Conservation (phyloP, 306 rosid species). For the Betula pendula region DNA sequence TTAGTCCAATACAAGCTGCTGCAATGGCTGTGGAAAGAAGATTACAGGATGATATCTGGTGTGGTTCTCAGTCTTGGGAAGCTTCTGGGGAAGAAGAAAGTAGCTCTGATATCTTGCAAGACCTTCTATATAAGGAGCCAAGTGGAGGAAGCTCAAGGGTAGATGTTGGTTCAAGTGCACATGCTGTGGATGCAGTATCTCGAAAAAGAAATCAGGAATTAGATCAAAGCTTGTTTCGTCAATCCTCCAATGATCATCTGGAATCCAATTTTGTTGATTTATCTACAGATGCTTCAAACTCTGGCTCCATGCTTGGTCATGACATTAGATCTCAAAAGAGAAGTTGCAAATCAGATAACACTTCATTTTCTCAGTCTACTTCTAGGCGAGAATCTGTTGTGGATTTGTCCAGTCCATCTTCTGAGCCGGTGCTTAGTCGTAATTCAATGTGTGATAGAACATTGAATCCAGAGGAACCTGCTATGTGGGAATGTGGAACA, state of each 20-base stretch:
- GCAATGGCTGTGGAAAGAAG: constrained; percentile 98
- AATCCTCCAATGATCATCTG: constrained; percentile 34
- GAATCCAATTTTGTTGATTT: constrained; percentile 43
- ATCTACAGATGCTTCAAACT: constrained; percentile 33
- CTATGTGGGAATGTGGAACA: constrained; percentile 68
- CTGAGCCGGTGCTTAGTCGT: constrained; percentile 13
- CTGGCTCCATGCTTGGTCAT: constrained; percentile 21
- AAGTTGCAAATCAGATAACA: constrained; percentile 25
- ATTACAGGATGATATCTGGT: constrained; percentile 92
- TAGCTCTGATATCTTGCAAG: constrained; percentile 35
- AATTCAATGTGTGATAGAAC: constrained; percentile 17
- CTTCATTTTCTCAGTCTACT: constrained; percentile 32
- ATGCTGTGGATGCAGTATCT: constrained; percentile 26
- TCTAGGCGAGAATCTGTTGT: constrained; percentile 33
- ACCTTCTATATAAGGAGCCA: constrained; percentile 27
- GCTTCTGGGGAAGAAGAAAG: constrained; percentile 50
- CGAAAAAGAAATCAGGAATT: constrained; percentile 54
- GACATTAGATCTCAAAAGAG: constrained; percentile 31
- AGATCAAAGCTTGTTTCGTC: constrained; percentile 27
- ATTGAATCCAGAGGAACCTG: constrained; percentile 41
- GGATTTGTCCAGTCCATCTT: constrained; percentile 36
- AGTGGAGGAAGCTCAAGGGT: constrained; percentile 37
- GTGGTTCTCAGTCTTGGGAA: constrained; percentile 70
- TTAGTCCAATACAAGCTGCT: constrained; percentile 93
- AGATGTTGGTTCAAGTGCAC: constrained; percentile 21